Evolutionary conservation across 768 basidiomycete species (phyloP), one percentile per base, ranked within the genome.

Genomic region (Termitomyces sp.): DNA sequence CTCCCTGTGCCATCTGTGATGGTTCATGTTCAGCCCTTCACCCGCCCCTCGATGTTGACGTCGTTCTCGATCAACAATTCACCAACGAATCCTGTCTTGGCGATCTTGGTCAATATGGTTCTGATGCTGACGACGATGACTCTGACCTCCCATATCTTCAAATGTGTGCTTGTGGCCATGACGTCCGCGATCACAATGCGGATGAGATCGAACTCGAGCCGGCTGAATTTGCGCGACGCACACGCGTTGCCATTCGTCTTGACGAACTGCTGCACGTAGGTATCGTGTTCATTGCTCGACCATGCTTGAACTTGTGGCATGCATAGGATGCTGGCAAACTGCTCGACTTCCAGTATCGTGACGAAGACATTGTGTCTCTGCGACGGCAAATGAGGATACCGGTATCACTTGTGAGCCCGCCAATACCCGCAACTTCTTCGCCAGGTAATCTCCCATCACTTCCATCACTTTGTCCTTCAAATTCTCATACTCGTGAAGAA

Each of bases 181-280:
- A 76, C 52, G 82, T 84, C 34, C 72, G 70, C 43, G 80, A 84
- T 31, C 91, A 92, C 66, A 86, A 88, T n/a, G 88, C 89, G 36
- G 80, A 88, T 67, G 79, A 83, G 64, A 68, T 74, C 11, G 73
- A 74, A 53, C 71, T 90, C 37, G 86, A 84, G 60, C 78, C 76
- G 54, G 80, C 82, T 51, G 89, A 93, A 73, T 87, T 88, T 72
- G 72, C 76, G n/a, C 82, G 94, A 45, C 81, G 91, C 71, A 84
- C 81, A 47, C 86, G 86, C 60, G 84, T 91, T 11, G 93, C 92
- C 3, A 83, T 88, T 56, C 83, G 89, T 60, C 81, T 95, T 56
- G 94, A 96, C 69, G 91, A 94, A 72, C 71, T 91, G 58, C 75
- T 95, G 51, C 83, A 93, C 83, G 94, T 92, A 64, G 65, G 86